Conservation (phyloP, 2,329 filamentous ascomycete genomes). For the Ophiosphaerella korrae region DNA sequence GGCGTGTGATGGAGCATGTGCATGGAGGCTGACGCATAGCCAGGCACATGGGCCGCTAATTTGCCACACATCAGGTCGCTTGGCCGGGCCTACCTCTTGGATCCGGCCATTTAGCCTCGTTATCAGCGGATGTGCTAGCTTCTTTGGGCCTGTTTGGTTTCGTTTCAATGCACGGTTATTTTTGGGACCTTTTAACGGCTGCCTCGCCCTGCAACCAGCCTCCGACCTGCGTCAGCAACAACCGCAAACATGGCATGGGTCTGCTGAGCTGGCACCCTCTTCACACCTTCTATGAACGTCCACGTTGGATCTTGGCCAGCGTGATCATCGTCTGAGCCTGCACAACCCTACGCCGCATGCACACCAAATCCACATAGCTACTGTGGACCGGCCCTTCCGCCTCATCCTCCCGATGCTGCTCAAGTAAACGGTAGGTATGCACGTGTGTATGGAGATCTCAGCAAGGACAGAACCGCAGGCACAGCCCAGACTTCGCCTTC, state of each 20-base stretch:
- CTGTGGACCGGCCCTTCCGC: conserved; percentile 3
- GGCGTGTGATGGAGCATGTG: conserved; percentile 18
- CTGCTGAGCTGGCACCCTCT: too few species aligned
- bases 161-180: conserved; percentile 34
- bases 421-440: not conserved
- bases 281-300: too few species aligned
- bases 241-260: too few species aligned
- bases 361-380: not conserved
- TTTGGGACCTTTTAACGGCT: conserved; percentile 26
- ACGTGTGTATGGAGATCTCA: not conserved
- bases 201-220: conserved; percentile 8
- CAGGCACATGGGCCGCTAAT: conserved; percentile 22
- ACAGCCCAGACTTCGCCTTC: conserved; percentile 3
- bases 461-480: not conserved
- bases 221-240: too few species aligned
- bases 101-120: conserved; percentile 19
- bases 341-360: not conserved
- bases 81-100: conserved; percentile 4
- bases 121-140: conserved; percentile 14
- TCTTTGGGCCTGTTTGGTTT: conserved; percentile 26
- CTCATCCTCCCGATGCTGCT: not conserved
- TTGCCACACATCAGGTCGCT: conserved; percentile 20
- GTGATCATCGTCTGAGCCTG: conserved; percentile 9
- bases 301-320: conserved; percentile 8
- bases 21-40: conserved; percentile 11